Conservation (phyloP, 2,329 filamentous ascomycete species). For the Colletotrichum orchidophilum region DNA sequence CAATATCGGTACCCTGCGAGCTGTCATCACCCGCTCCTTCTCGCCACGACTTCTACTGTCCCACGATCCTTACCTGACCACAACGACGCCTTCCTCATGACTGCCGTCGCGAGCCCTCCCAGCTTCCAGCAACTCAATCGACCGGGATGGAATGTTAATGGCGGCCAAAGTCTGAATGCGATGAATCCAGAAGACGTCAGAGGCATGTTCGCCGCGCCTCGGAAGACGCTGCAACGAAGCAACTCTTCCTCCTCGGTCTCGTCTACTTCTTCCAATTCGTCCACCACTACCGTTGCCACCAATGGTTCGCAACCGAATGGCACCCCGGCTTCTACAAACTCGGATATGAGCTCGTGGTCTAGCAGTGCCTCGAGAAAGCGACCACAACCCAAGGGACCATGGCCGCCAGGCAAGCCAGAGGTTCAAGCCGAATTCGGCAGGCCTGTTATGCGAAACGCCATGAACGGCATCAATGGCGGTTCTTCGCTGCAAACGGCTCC, state of each 20-base stretch:
- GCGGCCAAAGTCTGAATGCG: constrained; percentile 62
- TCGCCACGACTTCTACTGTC: constrained; percentile 3
- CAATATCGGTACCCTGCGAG: neutral
- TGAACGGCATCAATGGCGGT: constrained; percentile 36
- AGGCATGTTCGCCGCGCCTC: constrained; percentile 84
- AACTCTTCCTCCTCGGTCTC: constrained; percentile 93
- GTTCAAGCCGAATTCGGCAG: constrained; percentile 58
- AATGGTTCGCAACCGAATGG: constrained; percentile 71
- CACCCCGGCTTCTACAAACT: constrained; percentile 55
- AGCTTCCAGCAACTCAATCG: constrained; percentile 71
- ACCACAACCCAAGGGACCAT: constrained; percentile 59
- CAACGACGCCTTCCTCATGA: constrained; percentile 61
- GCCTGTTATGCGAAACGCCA: constrained; percentile 47
- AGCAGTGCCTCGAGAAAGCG: constrained; percentile 61
- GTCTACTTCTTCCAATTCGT: constrained; percentile 67
- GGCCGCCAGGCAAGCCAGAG: constrained; percentile 60
- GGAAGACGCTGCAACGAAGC: constrained; percentile 85
- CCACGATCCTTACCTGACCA: neutral
- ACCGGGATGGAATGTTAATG: constrained; percentile 73
- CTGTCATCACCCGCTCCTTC: constrained; percentile 12
- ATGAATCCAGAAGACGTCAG: constrained; percentile 87
- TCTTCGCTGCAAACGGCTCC: constrained; percentile 50
- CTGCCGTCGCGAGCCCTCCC: constrained; percentile 73
- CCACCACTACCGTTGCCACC: constrained; percentile 70
- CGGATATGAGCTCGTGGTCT: constrained; percentile 62